These are phyloP conservation scores for Beauveria australis DNA, from an alignment of 2,329 filamentous ascomycete genomes.

Conservation along the genomic window DNA sequence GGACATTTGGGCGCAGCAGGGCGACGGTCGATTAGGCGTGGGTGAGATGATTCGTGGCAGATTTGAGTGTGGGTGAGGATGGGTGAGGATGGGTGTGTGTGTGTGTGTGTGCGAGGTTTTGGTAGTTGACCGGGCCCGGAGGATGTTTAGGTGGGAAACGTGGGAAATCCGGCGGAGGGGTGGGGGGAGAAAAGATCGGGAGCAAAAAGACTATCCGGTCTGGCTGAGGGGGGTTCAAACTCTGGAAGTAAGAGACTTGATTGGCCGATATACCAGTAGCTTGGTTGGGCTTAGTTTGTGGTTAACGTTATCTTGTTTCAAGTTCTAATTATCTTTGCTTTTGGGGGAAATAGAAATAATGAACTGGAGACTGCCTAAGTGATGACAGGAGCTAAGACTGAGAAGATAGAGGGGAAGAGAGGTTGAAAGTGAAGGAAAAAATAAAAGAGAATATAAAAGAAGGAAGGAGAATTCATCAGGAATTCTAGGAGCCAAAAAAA, in stretches of 20 bases:
- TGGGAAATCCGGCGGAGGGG: slow-evolving; percentile 5
- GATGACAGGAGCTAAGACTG: neutral
- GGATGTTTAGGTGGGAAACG: slow-evolving; percentile 6
- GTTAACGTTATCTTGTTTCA: neutral
- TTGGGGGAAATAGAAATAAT: neutral
- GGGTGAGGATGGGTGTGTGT: neutral
- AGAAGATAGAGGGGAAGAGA: neutral
- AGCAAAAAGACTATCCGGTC: neutral
- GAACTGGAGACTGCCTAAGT: neutral
- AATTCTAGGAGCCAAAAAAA: neutral
- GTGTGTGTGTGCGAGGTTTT: neutral
- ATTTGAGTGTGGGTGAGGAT: neutral
- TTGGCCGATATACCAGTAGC: neutral
- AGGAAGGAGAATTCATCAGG: neutral
- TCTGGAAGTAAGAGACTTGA: neutral
- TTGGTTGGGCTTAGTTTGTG: neutral
- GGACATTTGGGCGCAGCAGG: slow-evolving; percentile 38
- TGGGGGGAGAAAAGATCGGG: slow-evolving; percentile 1
- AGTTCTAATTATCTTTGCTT: neutral
- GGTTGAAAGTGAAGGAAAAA: neutral
- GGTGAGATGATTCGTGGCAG: slow-evolving; percentile 18
- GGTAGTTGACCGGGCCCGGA: neutral
- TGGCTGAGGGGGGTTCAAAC: neutral
- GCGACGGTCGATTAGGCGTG: slow-evolving; percentile 17
- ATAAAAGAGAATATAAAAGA: neutral